A percentile compares a stretch with the other conserved stretches of the same genome.
Conservation (phyloP, 2,329 filamentous ascomycete genomes). For the Alternaria incomplexa region DNA sequence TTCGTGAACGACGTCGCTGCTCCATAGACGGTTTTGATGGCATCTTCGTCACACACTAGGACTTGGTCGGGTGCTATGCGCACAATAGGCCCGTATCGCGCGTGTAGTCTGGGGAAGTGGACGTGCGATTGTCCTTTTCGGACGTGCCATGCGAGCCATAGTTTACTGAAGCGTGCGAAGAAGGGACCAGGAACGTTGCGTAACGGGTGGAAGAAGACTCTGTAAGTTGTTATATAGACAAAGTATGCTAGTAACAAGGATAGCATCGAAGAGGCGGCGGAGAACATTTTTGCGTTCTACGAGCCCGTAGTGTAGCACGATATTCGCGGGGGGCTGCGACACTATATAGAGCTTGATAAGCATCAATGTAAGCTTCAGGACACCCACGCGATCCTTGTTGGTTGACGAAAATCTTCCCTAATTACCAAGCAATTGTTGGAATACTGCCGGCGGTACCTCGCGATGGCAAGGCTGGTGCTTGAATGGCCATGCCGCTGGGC, state of each 20-base stretch:
- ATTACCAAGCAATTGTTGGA: neutral
- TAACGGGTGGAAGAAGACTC: neutral
- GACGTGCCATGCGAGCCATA: neutral
- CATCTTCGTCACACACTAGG: neutral
- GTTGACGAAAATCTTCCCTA: neutral
- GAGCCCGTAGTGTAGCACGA: no score
- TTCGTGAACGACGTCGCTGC: neutral
- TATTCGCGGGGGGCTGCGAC: neutral
- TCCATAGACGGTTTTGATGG: neutral
- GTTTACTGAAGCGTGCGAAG: neutral
- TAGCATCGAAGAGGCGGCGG: rapidly evolving
- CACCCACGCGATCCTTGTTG: neutral
- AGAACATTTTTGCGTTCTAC: neutral
- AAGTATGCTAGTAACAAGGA: neutral
- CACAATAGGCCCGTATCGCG: neutral
- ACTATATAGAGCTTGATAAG: neutral
- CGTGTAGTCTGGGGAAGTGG: neutral
- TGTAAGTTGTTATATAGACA: neutral
- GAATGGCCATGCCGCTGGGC: neutral
- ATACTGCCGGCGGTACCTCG: neutral
- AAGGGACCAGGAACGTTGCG: neutral
- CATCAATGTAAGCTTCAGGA: neutral
- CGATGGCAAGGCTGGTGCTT: neutral
- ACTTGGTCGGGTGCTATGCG: neutral
- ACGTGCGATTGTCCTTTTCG: neutral